Base-by-base conservation (phyloP, 352 stramenopile species). In the Pythium grandisporangium region DNA sequence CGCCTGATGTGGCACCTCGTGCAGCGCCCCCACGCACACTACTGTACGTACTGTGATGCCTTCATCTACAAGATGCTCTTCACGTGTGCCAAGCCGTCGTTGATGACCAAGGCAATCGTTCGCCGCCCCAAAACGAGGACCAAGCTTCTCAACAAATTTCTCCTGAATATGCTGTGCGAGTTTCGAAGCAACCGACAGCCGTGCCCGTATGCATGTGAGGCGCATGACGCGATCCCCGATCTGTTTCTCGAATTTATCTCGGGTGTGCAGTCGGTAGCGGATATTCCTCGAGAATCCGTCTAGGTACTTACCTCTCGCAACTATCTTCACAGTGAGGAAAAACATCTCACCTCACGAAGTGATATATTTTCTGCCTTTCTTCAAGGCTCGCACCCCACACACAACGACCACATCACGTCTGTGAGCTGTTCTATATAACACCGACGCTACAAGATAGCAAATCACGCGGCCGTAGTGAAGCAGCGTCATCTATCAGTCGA, bases 31-130 rank as follows among this genome's bases (percentile, higher is more conserved):
- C 47, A 77, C 42, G 51, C 56, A 32, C 53, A 70, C 38, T 73
- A 62, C 51, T 85, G 72, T 45, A 57, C 61, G 16, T 85, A 75
- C 42, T 85, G 72, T 58, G 57, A 76, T 55, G 59, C 74, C 33
- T 79, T 72, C 41, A 45, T 66, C 29, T 59, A 60, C 42, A 66
- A 77, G 54, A 61, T 81, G 46, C 59, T 66, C 23, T 79, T 79
- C 47, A 64, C 58, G 16, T 38, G 65, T 33, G 45, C 59, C 6
- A 66, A 85, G 53, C 72, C 72, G 16, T 55, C 63, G 2, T 42
- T 73, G 29, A 26, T 70, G 17, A 55, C 55, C 45, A 76, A 71
- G 45, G 37, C 35, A 4, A 14, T 54, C 32, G 5, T 51, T 14
- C 30, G 45, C 25, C 77, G 26, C 48, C 43, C 35, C 38, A 40